Base-by-base conservation (phyloP, 768 basidiomycete genomes). In the Serendipita vermifera region DNA sequence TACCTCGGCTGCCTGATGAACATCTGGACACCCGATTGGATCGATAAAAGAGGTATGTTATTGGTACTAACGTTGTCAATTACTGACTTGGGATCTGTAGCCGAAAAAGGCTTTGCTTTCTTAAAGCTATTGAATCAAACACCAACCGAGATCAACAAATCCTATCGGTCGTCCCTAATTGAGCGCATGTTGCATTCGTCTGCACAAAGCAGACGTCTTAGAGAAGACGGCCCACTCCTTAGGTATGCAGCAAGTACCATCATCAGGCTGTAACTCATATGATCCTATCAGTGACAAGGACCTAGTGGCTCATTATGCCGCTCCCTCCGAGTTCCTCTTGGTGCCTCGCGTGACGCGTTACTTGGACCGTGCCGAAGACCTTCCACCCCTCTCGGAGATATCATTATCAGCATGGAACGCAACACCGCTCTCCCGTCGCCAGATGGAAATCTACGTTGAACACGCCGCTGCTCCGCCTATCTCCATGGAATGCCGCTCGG, bases 21-120 rank as follows among this genome's bases (percentile, higher is more conserved):
- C 66, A 93, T 99, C 56, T 99, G 96, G 94, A 76, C 81, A 0
- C 76, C 83, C 0, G 86, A 89, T 61, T 80, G 84, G 77, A 82
- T 97, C 38, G 72, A 83, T 57, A 72, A 69, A 33, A 26, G 38
- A 2, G 5, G 20, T 20, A 9, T 55, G 6, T 4, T 33, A 1
- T 33, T 51, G 7, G 27, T 56, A 14, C 7, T 54, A 17, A 27
- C 20, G 3, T 22, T 54, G 33, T 15, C 38, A 54, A 22, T 17
- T 26, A 54, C 40, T 61, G 5, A 55, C 38, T 9, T 58, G 59
- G 17, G 15, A 32, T 5, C 58, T 24, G 5, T 60, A 55, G 69
- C 71, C 55, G 67, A 67, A n/a, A 80, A 78, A 0, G 72, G 83
- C 2, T 97, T 91, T 63, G 79, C 87, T 1, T 94, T 96, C 70